Conservation (phyloP, 2,329 filamentous ascomycete genomes). For the Bipolaris victoriae region DNA sequence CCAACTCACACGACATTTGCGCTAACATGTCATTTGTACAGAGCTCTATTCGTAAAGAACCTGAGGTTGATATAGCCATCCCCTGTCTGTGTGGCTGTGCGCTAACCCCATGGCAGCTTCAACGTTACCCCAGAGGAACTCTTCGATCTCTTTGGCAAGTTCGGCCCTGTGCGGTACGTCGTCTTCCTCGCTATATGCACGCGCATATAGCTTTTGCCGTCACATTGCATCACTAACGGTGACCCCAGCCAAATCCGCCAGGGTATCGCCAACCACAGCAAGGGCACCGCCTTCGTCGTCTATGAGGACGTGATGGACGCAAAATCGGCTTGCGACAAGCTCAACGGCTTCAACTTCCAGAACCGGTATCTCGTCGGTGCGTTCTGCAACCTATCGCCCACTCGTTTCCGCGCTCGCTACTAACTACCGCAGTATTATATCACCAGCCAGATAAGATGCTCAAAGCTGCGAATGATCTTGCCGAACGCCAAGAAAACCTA, state of each 20-base stretch:
- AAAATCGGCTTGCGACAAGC: conserved; percentile 97
- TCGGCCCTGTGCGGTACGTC: conserved; percentile 88
- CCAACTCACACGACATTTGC: conserved; percentile 36
- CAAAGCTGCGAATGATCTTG: conserved; percentile 91
- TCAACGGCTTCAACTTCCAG: conserved; percentile 99
- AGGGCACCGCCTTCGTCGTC: conserved; percentile 98
- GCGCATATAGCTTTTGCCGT: conserved; percentile 3
- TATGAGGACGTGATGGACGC: conserved; percentile 99
- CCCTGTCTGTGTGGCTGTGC: not conserved
- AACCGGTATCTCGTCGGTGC: conserved; percentile 97
- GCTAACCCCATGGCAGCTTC: conserved; percentile 68
- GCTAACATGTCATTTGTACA: conserved; percentile 51
- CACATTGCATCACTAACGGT: conserved; percentile 25
- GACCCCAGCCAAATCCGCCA: conserved; percentile 87
- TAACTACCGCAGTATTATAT: conserved; percentile 64
- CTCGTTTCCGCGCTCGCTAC: conserved; percentile 9
- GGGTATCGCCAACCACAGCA: conserved; percentile 95
- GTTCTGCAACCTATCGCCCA: conserved; percentile 39
- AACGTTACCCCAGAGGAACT: conserved; percentile 98
- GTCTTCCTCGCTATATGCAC: conserved; percentile 15
- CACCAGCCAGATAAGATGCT: conserved; percentile 80
- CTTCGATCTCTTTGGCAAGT: conserved; percentile 98
- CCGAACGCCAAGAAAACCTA: conserved; percentile 93
- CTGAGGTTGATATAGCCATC: conserved; percentile 71
- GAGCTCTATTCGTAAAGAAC: conserved; percentile 99